Evolutionary conservation across 1,284 basidiomycete species (phyloP).

Genomic region (Pulveroboletus sp.): DNA sequence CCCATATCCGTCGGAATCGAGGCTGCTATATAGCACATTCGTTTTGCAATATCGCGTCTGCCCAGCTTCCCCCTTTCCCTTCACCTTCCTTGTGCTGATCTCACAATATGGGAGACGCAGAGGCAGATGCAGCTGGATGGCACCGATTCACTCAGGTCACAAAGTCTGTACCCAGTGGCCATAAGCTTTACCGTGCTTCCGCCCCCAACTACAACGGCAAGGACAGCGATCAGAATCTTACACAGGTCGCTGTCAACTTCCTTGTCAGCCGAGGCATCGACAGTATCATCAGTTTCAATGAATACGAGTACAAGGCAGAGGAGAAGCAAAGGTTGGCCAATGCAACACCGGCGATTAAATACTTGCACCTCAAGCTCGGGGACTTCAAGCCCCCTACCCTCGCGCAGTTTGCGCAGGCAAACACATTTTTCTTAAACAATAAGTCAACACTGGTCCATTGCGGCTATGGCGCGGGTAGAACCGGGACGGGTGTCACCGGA

Average conservation of each 20-base stretch:
- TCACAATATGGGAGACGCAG: conserved; percentile 8
- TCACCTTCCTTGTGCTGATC: not conserved
- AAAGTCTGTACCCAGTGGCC: conserved; percentile 7
- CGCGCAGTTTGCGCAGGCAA: conserved; percentile 11
- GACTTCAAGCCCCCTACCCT: conserved; percentile 17
- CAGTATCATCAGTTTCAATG: conserved; percentile 17
- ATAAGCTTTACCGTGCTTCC: conserved; percentile 19
- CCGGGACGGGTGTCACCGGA: conserved; percentile 16
- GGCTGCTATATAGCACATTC: not conserved
- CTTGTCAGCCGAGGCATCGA: conserved; percentile 14
- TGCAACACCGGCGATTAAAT: conserved; percentile 7
- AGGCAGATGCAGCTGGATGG: conserved; percentile 16
- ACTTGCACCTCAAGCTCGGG: conserved; percentile 16
- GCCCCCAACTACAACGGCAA: conserved; percentile 6
- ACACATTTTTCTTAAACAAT: conserved; percentile 14
- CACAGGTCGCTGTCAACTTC: conserved; percentile 13
- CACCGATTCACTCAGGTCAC: conserved; percentile 13
- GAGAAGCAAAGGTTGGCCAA: conserved; percentile 6
- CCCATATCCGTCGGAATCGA: too few relatives aligned
- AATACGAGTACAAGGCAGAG: conserved; percentile 1
- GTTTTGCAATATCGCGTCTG: not conserved
- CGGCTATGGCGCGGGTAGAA: conserved; percentile 16
- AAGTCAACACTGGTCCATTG: conserved; percentile 15
- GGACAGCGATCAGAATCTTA: conserved; percentile 8
- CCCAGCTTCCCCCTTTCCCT: not conserved